These are phyloP conservation scores for Saccharomyces uvarum DNA, from an alignment of 1,139 yeast genomes.

Conservation along the genomic window DNA sequence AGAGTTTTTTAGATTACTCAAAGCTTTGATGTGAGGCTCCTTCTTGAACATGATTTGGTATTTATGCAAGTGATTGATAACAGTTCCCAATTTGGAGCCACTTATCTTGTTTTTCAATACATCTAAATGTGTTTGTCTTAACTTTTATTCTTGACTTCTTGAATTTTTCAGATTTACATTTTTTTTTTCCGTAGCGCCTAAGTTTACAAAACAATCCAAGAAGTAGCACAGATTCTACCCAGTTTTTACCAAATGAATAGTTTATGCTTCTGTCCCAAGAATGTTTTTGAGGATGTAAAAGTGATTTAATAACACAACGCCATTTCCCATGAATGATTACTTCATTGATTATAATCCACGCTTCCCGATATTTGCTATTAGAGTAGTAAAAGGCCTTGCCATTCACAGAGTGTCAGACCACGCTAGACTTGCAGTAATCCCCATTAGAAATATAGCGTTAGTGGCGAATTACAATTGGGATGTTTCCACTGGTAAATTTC, in stretches of 20 bases:
- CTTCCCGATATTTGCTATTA: conserved; percentile 10
- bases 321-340: not conserved
- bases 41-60: conserved; percentile 49
- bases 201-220: not conserved
- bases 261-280: not conserved
- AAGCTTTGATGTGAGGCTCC: conserved; percentile 60
- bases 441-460: conserved; percentile 17
- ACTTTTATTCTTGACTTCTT: not conserved
- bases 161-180: not conserved
- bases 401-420: conserved; percentile 16
- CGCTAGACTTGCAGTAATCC: conserved; percentile 16
- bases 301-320: not conserved
- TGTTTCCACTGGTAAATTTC: conserved; percentile 15
- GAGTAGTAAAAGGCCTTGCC: conserved; percentile 11
- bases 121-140: not conserved
- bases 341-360: conserved; percentile 9
- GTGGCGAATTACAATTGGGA: conserved; percentile 24
- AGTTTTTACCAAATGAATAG: not conserved
- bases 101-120: not conserved
- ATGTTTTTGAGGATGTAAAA: not conserved
- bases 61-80: not conserved
- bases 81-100: not conserved
- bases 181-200: not conserved
- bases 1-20: conserved; percentile 72
- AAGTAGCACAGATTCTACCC: not conserved